Percentiles rank a stretch among this genome's conserved stretches.
Conservation (phyloP, 202 grass and related monocot species). For the Digitaria exilis region DNA sequence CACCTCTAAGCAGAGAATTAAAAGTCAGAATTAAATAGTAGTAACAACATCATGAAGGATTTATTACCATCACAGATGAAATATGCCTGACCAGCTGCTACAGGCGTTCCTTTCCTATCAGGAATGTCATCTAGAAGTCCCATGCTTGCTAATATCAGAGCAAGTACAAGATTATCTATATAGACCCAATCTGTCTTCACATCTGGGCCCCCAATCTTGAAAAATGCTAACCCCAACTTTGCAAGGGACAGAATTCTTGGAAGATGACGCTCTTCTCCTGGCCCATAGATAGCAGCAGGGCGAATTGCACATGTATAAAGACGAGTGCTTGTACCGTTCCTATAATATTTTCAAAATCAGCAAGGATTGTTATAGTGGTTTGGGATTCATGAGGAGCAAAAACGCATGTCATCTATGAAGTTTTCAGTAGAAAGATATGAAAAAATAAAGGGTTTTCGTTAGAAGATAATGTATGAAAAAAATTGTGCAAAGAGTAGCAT, state of each 20-base stretch:
- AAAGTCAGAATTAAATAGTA: background rate
- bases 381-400: background rate
- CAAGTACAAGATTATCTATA: slow-evolving; percentile 94
- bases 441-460: too few species aligned
- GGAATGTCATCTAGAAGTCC: slow-evolving; percentile 78
- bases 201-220: slow-evolving; percentile 70
- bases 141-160: slow-evolving; percentile 83
- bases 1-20: background rate
- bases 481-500: background rate
- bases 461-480: background rate
- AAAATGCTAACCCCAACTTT: slow-evolving; percentile 78
- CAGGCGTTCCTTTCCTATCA: slow-evolving; percentile 64
- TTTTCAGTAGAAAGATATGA: background rate
- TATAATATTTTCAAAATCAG: slow-evolving; percentile 39
- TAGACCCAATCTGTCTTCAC: slow-evolving; percentile 94
- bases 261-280: slow-evolving; percentile 84
- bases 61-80: slow-evolving; percentile 95
- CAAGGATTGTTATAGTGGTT: background rate
- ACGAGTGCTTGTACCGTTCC: slow-evolving; percentile 42
- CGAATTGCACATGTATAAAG: slow-evolving; percentile 91
- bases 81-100: slow-evolving; percentile 85
- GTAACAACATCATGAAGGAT: background rate
- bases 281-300: slow-evolving; percentile 91
- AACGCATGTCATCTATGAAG: background rate
- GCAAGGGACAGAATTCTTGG: slow-evolving; percentile 91